These are phyloP conservation scores for Aplosporella prunicola DNA, from an alignment of 2,329 filamentous ascomycete species.

Conservation along the genomic window DNA sequence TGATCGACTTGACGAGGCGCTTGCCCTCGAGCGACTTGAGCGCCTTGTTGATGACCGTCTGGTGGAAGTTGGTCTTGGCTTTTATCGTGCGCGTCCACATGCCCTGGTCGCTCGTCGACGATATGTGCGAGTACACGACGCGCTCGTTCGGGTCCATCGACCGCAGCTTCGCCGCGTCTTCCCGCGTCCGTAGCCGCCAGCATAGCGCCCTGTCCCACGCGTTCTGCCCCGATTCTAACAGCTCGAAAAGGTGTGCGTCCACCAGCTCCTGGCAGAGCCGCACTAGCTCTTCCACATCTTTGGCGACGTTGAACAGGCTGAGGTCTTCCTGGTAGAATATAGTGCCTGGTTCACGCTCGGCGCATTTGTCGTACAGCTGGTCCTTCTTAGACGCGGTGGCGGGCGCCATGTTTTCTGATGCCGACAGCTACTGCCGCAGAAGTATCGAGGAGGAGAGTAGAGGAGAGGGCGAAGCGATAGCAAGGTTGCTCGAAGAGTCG, in stretches of 20 bases:
- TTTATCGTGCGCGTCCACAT: conserved; percentile 88
- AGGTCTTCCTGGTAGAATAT: conserved; percentile 32
- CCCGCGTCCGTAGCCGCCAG: conserved; percentile 26
- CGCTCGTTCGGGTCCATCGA: conserved; percentile 58
- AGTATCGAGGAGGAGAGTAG: too few species aligned
- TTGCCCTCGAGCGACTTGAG: conserved; percentile 78
- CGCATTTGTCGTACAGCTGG: conserved; percentile 30
- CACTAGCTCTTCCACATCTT: conserved; percentile 24
- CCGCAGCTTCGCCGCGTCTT: conserved; percentile 31
- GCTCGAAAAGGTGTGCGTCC: conserved; percentile 28
- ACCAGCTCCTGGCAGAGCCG: conserved; percentile 25
- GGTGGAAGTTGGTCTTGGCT: conserved; percentile 70
- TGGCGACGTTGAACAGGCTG: conserved; percentile 25
- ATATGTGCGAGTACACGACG: conserved; percentile 81
- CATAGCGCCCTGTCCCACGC: conserved; percentile 26
- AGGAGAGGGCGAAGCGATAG: too few species aligned
- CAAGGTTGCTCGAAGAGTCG: too few species aligned
- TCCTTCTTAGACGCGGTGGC: conserved; percentile 17
- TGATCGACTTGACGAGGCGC: conserved; percentile 77
- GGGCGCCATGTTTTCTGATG: too few species aligned
- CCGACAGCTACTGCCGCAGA: too few species aligned
- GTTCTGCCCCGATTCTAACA: conserved; percentile 17
- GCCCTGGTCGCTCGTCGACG: conserved; percentile 72
- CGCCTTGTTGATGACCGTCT: conserved; percentile 68
- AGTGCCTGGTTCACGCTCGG: conserved; percentile 23